Base-by-base conservation (phyloP, 2,329 filamentous ascomycete species). In the Dendryphion nanum region DNA sequence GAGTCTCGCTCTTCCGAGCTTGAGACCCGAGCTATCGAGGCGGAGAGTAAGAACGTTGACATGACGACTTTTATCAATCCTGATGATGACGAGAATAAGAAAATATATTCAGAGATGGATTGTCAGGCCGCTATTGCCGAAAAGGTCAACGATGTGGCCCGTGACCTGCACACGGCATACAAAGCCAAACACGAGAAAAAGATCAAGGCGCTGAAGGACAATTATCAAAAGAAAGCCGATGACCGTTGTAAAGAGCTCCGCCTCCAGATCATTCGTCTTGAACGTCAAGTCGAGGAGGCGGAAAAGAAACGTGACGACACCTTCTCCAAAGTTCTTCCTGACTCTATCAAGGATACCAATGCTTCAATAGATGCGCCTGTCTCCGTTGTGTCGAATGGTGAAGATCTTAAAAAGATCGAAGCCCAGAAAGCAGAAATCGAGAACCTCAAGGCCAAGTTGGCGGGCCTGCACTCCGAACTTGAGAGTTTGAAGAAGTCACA, bases 141-240 rank as follows among this genome's bases (percentile, higher is more conserved):
- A 67, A 89, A 90, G 50, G 89, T 97, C 28, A 90, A 91, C 32
- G 68, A 71, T 14, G 67, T 75, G 8, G 70, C 68, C n/a, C 80
- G 89, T 19, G 93, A 98, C 61, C 77, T 98, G 28, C 93, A 98
- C 63, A 78, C 84, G 0, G 77, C 95, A 8, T 98, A 98, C 77
- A 97, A 96, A 72, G 83, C 85, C 61, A 98, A 98, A 71, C 93
- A 98, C 64, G 91, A 97, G 71, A 88, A 84, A 46, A 98, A 98
- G 72, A 91, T 97, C 30, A 80, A 87, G 1, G 91, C 90, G 4
- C 75, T 98, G 48, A 97, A 83, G 62, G 81, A 82, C 54, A 80
- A 77, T 57, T 83, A 97, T 69, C 89, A 96, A 64, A 79, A 79
- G 32, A 83, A 91, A 38, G 93, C 89, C 79, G 89, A 95, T 67